phyloP scores from a whole-genome alignment of 495 filamentous ascomycete species.

The Podospora conica region DNA sequence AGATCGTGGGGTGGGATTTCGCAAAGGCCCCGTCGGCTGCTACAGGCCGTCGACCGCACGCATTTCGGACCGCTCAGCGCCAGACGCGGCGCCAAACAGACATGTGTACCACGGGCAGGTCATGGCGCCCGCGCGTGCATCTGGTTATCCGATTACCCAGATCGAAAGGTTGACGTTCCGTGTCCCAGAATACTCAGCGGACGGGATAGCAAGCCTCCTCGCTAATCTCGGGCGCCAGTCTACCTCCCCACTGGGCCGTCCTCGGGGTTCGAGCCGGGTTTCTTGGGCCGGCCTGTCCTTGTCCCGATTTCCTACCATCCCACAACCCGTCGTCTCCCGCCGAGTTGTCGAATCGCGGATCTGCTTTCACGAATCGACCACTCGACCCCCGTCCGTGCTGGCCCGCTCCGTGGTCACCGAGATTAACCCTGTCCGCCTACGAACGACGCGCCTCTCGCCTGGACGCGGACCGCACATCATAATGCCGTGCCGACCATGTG shows the following conservation, averaged over 20 bases:
- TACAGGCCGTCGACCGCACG: background rate
- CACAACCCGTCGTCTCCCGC: conserved; percentile 10
- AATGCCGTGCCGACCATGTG: background rate
- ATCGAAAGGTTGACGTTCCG: conserved; percentile 19
- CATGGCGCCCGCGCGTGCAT: conserved; percentile 11
- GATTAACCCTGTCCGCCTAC: conserved; percentile 15
- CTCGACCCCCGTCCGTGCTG: conserved; percentile 18
- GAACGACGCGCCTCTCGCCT: background rate
- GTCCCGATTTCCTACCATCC: conserved; percentile 8
- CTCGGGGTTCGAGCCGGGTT: conserved; percentile 17
- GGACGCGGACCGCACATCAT: conserved; percentile 4
- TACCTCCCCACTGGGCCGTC: conserved; percentile 12
- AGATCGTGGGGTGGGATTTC: conserved; percentile 8
- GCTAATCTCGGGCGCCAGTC: conserved; percentile 28
- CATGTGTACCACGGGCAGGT: conserved; percentile 14
- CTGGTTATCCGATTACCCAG: conserved; percentile 21
- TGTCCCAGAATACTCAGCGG: conserved; percentile 18
- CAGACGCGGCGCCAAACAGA: conserved; percentile 11
- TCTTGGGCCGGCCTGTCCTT: conserved; percentile 11
- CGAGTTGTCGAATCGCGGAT: conserved; percentile 21
- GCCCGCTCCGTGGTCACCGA: conserved; percentile 12
- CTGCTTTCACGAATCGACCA: conserved; percentile 15
- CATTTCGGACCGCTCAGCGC: conserved; percentile 2
- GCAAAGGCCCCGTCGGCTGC: conserved; percentile 2
- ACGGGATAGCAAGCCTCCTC: conserved; percentile 19